Evolutionary conservation across 73 alveolate genomes (phyloP).

Genomic region (Paramecium pentaurelia): DNA sequence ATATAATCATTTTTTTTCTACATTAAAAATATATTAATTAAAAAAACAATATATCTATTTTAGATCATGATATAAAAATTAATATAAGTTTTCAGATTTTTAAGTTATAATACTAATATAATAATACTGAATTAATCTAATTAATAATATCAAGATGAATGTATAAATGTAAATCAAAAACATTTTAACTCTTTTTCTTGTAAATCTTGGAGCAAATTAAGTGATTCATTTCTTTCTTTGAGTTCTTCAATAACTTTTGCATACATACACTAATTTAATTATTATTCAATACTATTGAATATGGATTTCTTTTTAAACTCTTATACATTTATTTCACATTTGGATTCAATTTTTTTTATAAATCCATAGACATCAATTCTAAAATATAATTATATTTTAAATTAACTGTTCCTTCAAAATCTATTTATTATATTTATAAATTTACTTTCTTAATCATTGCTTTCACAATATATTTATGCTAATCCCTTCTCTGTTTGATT

Average conservation of each 20-base stretch:
- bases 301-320: neutral
- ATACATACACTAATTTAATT: neutral
- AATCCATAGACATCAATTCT: neutral
- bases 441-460: neutral
- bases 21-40: no score
- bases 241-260: neutral
- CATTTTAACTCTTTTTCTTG: slow-evolving; percentile 3
- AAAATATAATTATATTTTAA: neutral
- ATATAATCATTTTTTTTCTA: neutral
- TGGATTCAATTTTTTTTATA: neutral
- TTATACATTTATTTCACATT: neutral
- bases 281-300: neutral
- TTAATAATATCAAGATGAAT: neutral
- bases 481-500: neutral
- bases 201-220: neutral
- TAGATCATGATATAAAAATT: no score
- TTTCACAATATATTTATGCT: neutral
- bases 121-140: no score
- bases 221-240: neutral
- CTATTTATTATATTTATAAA: neutral
- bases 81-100: no score
- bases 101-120: no score
- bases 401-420: neutral
- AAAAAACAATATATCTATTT: no score
- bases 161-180: neutral